Evolutionary conservation across 2,329 filamentous ascomycete genomes (phyloP).

Genomic region (Periconia sp.): DNA sequence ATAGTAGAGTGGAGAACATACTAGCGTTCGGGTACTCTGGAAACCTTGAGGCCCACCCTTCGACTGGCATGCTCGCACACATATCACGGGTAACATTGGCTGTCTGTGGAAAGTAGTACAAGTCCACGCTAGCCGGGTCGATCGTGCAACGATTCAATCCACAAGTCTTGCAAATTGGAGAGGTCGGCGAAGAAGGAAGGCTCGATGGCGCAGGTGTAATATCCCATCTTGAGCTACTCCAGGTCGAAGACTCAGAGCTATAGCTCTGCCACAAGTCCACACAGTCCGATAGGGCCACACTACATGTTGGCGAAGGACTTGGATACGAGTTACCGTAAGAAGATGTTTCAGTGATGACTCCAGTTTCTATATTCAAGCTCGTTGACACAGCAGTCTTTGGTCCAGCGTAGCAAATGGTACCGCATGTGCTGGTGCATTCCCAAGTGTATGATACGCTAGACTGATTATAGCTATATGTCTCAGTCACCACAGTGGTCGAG

Average conservation of each 20-base stretch:
- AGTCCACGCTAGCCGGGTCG: constrained; percentile 9
- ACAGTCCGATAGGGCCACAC: constrained; percentile 16
- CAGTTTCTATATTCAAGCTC: neutral
- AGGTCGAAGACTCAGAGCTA: constrained; percentile 10
- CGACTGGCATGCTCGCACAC: constrained; percentile 15
- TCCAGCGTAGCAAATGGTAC: constrained; percentile 6
- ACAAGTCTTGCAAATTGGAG: constrained; percentile 19
- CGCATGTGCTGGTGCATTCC: constrained; percentile 2
- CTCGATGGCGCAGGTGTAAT: neutral
- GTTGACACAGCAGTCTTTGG: constrained; percentile 2
- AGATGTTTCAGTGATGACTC: neutral
- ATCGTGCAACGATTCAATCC: constrained; percentile 17
- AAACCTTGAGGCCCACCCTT: constrained; percentile 5
- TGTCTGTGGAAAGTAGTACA: constrained; percentile 21
- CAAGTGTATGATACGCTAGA: neutral
- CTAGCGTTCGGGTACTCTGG: constrained; percentile 14
- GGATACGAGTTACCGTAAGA: constrained; percentile 5
- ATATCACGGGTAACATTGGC: constrained; percentile 17
- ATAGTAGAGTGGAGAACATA: neutral
- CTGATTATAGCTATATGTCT: neutral
- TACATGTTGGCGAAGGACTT: constrained; percentile 15
- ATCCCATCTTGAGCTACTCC: neutral
- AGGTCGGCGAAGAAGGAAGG: constrained; percentile 1
- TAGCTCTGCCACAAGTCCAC: constrained; percentile 13
- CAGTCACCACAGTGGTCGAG: neutral